These are phyloP conservation scores for Lasiodiplodia hormozganensis DNA, from an alignment of 2,329 filamentous ascomycete genomes.

Conservation along the genomic window DNA sequence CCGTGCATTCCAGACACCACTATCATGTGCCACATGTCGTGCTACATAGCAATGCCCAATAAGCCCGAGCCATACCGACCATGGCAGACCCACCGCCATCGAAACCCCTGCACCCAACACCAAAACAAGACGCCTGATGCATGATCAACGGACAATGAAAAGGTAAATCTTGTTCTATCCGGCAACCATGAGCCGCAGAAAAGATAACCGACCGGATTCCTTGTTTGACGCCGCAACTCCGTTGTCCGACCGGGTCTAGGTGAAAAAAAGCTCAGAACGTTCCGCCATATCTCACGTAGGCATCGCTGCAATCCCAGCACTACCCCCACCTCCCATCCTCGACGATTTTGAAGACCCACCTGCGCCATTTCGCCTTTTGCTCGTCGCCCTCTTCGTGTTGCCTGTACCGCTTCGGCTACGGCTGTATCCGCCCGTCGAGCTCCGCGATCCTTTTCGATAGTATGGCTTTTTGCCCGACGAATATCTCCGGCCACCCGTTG, in stretches of 20 bases:
- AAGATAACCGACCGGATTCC: constrained; percentile 11
- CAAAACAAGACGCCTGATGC: constrained; percentile 2
- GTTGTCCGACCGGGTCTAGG: not conserved
- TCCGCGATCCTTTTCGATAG: constrained; percentile 25
- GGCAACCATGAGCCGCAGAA: not conserved
- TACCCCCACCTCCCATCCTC: constrained; percentile 30
- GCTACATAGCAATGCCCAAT: constrained; percentile 3
- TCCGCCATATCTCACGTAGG: constrained; percentile 38
- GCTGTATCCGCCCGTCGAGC: constrained; percentile 24
- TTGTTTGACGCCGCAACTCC: not conserved
- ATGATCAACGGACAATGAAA: not conserved
- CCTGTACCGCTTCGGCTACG: constrained; percentile 14
- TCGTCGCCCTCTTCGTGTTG: constrained; percentile 29
- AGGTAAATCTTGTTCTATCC: not conserved
- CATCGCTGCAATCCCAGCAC: constrained; percentile 48
- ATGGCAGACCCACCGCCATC: not conserved
- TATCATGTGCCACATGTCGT: not conserved
- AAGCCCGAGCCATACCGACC: not conserved
- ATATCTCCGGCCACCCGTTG: not conserved
- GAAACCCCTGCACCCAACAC: constrained; percentile 1
- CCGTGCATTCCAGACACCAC: not conserved
- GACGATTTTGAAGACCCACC: constrained; percentile 16
- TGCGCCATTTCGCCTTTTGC: constrained; percentile 22
- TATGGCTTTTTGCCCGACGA: constrained; percentile 5
- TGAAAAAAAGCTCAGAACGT: not conserved